Base-by-base conservation (phyloP, 1,284 basidiomycete species). In the Trichosporon asahii region DNA sequence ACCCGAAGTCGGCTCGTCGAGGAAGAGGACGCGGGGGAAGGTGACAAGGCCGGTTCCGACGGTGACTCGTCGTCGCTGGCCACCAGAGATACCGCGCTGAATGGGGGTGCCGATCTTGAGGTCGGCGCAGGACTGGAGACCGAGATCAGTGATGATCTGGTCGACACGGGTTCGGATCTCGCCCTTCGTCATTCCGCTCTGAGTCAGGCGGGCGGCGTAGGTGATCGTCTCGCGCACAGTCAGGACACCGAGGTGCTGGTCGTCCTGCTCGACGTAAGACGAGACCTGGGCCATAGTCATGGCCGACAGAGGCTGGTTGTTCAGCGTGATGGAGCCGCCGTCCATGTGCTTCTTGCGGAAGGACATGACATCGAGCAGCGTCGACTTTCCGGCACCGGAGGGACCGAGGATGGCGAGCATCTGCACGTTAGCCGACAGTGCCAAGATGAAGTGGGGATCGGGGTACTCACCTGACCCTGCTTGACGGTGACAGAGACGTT, bases 241-340 rank as follows among this genome's bases (percentile, higher is more conserved):
- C 2, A 85, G 74, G 1, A 81, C 81, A 44, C 84, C 84, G 23
- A 82, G 74, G 1, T 85, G 72, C 55, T 73, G 75, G 68, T 85
- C 84, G 18, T 81, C 75, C 70, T 85, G 84, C 70, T 84, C 84
- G 49, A 85, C 84, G 57, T 81, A 85, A 11, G 79, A 76, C 64
- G 73, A 71, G 18, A 76, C 60, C 25, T 70, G 55, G 15, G 69
- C 33, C 73, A 76, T 71, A 3, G 70, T 40, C 3, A 72, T 31
- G 1, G 37, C 35, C 4, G 66, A 66, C 5, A 73, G 44, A 6
- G 66, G 49, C 8, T 69, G 66, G 4, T 72, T 75, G 35, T 73
- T 71, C 44, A 77, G 65, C 7, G 64, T 60, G 23, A 72, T 64
- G 66, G 68, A 53, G 27, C 33, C 73, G 31, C 72, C 76, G 1